Evolutionary conservation across 257 asterid species (phyloP).

Genomic region (Nicotiana attenuata): DNA sequence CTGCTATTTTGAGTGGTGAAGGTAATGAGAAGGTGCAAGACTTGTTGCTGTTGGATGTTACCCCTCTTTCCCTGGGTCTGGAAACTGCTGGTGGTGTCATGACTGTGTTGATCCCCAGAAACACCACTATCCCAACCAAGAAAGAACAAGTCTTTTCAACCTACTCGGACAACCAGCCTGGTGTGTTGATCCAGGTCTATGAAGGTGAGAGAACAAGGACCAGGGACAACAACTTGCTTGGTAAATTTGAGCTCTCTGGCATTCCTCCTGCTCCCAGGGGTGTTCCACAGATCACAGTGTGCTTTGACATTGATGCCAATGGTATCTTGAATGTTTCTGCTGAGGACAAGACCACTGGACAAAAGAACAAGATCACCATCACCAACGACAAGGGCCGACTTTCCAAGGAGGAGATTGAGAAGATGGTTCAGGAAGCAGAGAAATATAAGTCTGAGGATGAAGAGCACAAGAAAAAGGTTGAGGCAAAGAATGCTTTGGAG

Average conservation of each 20-base stretch:
- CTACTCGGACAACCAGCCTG: constrained; percentile 77
- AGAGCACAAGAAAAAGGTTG: constrained; percentile 84
- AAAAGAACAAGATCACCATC: constrained; percentile 86
- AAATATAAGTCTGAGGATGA: constrained; percentile 80
- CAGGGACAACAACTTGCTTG: constrained; percentile 66
- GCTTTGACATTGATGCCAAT: constrained; percentile 80
- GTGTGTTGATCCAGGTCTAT: constrained; percentile 77
- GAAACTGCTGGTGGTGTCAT: constrained; percentile 90
- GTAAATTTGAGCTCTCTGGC: constrained; percentile 80
- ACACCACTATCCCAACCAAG: constrained; percentile 80
- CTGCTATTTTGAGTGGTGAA: constrained; percentile 80
- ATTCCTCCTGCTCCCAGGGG: constrained; percentile 87
- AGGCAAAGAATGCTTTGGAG: constrained; percentile 70
- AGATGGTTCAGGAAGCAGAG: constrained; percentile 88
- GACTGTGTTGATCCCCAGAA: constrained; percentile 72
- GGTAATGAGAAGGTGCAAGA: constrained; percentile 85
- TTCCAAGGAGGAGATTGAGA: constrained; percentile 79
- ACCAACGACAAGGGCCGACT: constrained; percentile 80
- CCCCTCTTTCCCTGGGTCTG: constrained; percentile 74
- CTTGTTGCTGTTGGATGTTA: constrained; percentile 61
- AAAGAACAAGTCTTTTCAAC: constrained; percentile 83
- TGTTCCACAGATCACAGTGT: constrained; percentile 77
- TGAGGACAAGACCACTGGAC: constrained; percentile 85
- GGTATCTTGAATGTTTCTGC: constrained; percentile 80
- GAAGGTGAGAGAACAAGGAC: constrained; percentile 81